phyloP scores from a whole-genome alignment of 805 yeast genomes.

The Danielia oregonensis region DNA sequence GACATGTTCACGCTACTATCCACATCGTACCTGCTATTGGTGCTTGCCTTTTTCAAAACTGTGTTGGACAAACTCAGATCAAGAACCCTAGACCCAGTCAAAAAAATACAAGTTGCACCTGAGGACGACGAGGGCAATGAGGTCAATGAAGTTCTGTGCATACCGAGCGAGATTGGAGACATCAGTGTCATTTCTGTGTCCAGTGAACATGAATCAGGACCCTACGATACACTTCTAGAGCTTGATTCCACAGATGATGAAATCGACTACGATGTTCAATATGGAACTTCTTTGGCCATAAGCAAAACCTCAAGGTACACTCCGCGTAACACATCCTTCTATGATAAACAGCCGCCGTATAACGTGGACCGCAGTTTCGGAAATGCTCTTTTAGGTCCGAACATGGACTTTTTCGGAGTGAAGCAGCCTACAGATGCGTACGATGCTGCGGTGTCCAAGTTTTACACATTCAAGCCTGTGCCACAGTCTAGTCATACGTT shows the following conservation, averaged over 20 bases:
- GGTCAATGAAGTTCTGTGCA: neutral
- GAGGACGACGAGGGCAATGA: neutral
- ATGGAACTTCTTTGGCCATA: slow-evolving; percentile 13
- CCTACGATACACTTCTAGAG: slow-evolving; percentile 10
- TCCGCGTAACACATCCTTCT: slow-evolving; percentile 1
- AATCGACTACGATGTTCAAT: slow-evolving; percentile 8
- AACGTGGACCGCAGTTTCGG: no score
- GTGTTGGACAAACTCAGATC: slow-evolving; percentile 5
- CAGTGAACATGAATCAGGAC: neutral
- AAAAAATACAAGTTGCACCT: neutral
- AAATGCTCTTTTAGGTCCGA: neutral
- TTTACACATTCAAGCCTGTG: slow-evolving; percentile 16
- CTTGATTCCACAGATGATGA: slow-evolving; percentile 14
- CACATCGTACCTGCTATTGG: slow-evolving; percentile 8
- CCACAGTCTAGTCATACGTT: slow-evolving; percentile 16
- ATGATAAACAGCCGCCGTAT: no score
- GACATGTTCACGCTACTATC: slow-evolving; percentile 5
- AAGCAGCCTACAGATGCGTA: slow-evolving; percentile 12
- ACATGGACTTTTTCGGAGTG: neutral
- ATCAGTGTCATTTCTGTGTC: neutral
- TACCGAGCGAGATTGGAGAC: neutral
- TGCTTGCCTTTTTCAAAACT: slow-evolving; percentile 9
- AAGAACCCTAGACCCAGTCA: neutral
- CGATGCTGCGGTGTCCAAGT: slow-evolving; percentile 14
- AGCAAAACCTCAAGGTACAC: slow-evolving; percentile 8